Base-by-base conservation (phyloP, 2,329 filamentous ascomycete species). In the Paraphoma sp. region DNA sequence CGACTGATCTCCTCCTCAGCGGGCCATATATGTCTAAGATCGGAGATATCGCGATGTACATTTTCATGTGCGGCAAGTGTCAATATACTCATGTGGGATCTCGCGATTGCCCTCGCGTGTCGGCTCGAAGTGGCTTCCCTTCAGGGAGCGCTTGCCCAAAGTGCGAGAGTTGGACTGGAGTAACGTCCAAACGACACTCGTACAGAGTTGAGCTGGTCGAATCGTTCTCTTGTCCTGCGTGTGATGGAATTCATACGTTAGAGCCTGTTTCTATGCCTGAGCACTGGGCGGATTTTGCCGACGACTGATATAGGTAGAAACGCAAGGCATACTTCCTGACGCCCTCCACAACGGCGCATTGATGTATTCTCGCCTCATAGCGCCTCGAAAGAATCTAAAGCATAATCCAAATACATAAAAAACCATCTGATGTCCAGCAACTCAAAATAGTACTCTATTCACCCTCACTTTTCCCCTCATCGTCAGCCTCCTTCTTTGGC, bases 1-100 rank as follows among this genome's bases (percentile, higher is more conserved):
- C 58, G 30, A 62, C 62, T 5, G 64, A 67, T 47, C 57, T 67
- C 41, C 52, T 67, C 42, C 50, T 67, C 36, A 43, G 44, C 43
- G 55, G 52, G 48, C 48, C 16, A 45, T 42, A 56, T 52, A 48
- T 11, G 29, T 29, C 53, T 29, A 53, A 53, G 53, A 41, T 30
- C 40, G 11, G 53, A 50, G 53, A 54, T 23, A 40, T 54, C 29
- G 33, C 44, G 11, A 31, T 53, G 38, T 28, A 56, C 41, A 54
- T 56, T 46, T 60, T 58, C 47, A 50, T 12, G 5, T 64, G 56
- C 60, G 48, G 17, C 28, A 40, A 50, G 3, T 62, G 59, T 43
- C 51, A 47, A 4, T 60, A 57, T 56, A 40, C 16, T 47, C 56
- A 62, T 47, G 47, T 47, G 10, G 46, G 46, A 41, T 29, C 46